Evolutionary conservation across 768 basidiomycete genomes (phyloP), one percentile per base, ranked within the genome.

Genomic region (Tricholoma furcatifolium): DNA sequence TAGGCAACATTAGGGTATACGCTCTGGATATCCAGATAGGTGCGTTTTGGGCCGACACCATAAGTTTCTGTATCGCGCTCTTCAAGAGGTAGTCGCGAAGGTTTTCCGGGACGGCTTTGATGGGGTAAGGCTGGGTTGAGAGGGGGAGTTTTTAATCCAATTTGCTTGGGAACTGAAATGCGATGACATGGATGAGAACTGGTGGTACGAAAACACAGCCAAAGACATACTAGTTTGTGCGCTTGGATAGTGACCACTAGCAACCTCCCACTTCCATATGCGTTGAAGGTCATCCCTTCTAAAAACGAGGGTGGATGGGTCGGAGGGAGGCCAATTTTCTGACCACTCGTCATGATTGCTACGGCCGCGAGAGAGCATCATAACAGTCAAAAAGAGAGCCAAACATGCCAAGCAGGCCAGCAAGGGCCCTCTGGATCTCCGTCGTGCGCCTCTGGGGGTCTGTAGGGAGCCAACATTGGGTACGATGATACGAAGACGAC

Each of bases 251-350:
- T 95, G 93, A 6, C 93, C 94, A 59, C 89, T 88, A 38, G 84
- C 79, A 51, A 97, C 79, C 74, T 96, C 94, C 93, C 93, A 97
- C 56, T 83, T 80, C 93, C 94, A 97, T 65, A 98, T 88, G 65
- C 82, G 78, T 66, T 88, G 87, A 27, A 95, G 67, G 62, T 94
- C 88, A 38, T 84, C 75, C 23, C 84, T 76, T 36, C 74, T 72
- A 60, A 82, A 91, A 34, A 90, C 86, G 23, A 91, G 77, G 34
- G 90, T 90, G 2, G 88, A 73, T 14, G 81, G 72, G 31, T 85
- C 77, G 2, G 66, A 62, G 20, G 62, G 57, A 51, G 58, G 68
- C 70, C 77, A 72, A 46, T 70, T 68, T 57, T 72, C 72, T 65
- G 65, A 64, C 74, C 74, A 78, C 61, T 73, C 73, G 27, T 27